phyloP scores from a whole-genome alignment of 805 yeast species.

The Hanseniaspora nectarophila region DNA sequence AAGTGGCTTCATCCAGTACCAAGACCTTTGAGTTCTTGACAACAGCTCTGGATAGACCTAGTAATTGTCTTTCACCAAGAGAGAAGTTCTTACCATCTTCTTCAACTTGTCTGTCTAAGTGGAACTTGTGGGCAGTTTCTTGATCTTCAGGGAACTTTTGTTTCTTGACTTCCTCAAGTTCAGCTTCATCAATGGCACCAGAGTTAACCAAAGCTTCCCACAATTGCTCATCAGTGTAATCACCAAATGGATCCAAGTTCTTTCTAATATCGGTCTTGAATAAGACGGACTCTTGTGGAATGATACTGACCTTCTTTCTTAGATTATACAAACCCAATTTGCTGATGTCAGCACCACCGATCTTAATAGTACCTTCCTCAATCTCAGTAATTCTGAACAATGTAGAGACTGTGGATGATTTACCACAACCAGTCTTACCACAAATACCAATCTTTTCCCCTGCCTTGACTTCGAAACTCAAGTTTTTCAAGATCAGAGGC shows the following conservation, averaged over 20 bases:
- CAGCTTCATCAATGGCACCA: conserved; percentile 37
- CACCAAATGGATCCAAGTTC: conserved; percentile 66
- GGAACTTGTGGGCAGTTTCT: conserved; percentile 41
- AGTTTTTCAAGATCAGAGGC: conserved; percentile 52
- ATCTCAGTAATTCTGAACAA: conserved; percentile 57
- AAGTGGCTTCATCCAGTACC: conserved; percentile 56
- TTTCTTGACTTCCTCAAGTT: conserved; percentile 23
- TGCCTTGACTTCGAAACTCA: conserved; percentile 37
- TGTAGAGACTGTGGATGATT: conserved; percentile 64
- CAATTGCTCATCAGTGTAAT: conserved; percentile 43
- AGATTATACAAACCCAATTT: conserved; percentile 54
- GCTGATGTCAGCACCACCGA: conserved; percentile 60
- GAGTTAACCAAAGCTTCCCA: conserved; percentile 61
- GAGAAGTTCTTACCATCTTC: conserved; percentile 57
- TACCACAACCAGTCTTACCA: conserved; percentile 65
- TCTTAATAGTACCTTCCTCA: conserved; percentile 38
- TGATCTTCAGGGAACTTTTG: conserved; percentile 25
- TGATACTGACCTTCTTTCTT: conserved; percentile 60
- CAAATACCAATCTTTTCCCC: conserved; percentile 54
- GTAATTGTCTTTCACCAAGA: conserved; percentile 50
- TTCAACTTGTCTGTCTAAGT: conserved; percentile 44
- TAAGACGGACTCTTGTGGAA: conserved; percentile 82
- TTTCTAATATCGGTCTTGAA: conserved; percentile 67
- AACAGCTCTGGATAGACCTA: conserved; percentile 52
- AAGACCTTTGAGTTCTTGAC: conserved; percentile 44